Evolutionary conservation across 2,329 filamentous ascomycete genomes (phyloP).

Genomic region (Chaetothyriales sp.): DNA sequence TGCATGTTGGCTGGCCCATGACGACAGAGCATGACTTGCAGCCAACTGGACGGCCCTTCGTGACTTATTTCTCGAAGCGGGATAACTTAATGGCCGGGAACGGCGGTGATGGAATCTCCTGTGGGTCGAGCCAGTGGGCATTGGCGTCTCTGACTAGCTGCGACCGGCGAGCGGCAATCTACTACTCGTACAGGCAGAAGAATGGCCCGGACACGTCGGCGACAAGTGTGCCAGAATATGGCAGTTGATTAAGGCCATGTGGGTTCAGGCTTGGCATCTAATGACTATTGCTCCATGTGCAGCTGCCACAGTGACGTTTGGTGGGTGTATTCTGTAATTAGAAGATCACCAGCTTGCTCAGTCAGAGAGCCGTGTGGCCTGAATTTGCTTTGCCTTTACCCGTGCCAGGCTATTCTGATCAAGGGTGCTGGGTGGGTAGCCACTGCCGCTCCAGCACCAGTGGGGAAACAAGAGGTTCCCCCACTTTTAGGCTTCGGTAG

Average conservation of each 20-base stretch:
- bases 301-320: background rate
- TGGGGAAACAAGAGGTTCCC: background rate
- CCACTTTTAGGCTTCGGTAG: background rate
- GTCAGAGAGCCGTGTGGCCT: too few species aligned
- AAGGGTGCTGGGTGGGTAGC: background rate
- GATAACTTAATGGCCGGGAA: background rate
- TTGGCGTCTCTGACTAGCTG: background rate
- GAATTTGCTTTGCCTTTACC: background rate
- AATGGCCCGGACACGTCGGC: background rate
- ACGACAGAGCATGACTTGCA: background rate
- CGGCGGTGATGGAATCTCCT: background rate
- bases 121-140: background rate
- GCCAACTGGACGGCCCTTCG: too few species aligned
- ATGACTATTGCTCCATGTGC: background rate
- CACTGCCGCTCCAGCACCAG: background rate
- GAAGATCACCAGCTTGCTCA: too few species aligned
- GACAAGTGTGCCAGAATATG: background rate
- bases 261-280: background rate
- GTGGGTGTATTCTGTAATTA: too few species aligned
- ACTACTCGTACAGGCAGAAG: background rate
- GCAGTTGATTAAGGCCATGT: background rate
- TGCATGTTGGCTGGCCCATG: background rate
- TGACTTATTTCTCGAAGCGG: background rate
- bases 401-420: background rate
- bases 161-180: background rate